Evolutionary conservation across 371 early-diverging fungal species (phyloP), one percentile per base, ranked within the genome.

Genomic region (Mortierella sp.): DNA sequence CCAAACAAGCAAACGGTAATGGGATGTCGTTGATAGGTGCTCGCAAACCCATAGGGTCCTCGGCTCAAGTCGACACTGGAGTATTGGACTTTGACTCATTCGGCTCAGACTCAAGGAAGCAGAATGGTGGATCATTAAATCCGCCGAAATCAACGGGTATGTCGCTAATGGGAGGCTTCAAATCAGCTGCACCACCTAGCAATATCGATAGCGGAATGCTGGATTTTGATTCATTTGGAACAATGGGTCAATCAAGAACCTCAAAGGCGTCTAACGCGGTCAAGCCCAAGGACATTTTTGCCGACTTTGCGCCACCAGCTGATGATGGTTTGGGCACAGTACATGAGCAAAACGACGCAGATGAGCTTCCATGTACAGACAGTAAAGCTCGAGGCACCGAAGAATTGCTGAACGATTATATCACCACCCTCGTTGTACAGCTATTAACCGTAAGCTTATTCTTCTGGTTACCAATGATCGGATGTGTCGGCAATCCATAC

Each of bases 391-490:
- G 70, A 37, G 81, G 76, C 43, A 69, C 76, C 2, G 81, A 81
- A 28, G 81, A 81, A 47, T 62, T 81, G 5, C 35, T 81, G 35
- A 81, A 81, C 51, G 81, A 81, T 32, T 81, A 81, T 24, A 81
- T 81, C 6, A 81, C 81, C 2, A 81, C 81, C 3, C 62, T 81
- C 11, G 81, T 81, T 11, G 81, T 81, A 5, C 81, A 81, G 39
- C 76, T 81, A 2, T 59, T 81, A 51, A 81, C 81, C 4, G 81
- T 81, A 70, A 62, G 73, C 52, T 37, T 9, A n/a, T 12, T 18
- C 18, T 6, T 20, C 30, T 5, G 14, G n/a, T 6, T 62, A 24
- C 49, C n/a, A 14, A 0, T 5, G 11, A 16, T 39, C 11, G 18
- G 2, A 10, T 43, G 16, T 43, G 28, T 62, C 24, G 16, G 20